Base-by-base conservation (phyloP, 768 basidiomycete genomes). In the Boletus tomentosulus region DNA sequence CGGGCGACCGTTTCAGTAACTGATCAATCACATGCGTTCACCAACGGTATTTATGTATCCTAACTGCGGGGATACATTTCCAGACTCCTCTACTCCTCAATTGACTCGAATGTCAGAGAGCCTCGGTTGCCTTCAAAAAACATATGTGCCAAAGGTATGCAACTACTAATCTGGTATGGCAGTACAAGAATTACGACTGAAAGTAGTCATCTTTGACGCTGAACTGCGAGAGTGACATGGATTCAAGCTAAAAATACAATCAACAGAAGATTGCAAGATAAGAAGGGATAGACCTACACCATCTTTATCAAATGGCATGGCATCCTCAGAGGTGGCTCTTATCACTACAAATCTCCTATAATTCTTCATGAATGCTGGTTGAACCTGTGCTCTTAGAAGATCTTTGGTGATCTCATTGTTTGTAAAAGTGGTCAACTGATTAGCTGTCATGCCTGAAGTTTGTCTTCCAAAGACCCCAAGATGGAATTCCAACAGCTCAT, bases 281-380 rank as follows among this genome's bases (percentile, higher is more conserved):
- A 41, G 22, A 2, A 44, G 31, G 1, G 1, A 53, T 46, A 45
- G 25, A 25, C 83, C 51, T 63, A 87, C 86, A 54, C 79, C 83
- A 54, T 73, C 65, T 44, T 63, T 66, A 42, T 74, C 65, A 51
- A 50, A 57, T 48, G 60, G 51, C 38, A 62, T 54, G 30, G 56
- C 53, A 11, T 51, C 56, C 57, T 78, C 72, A 33, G 63, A 66
- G 42, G 69, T 62, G 46, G 73, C 71, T 60, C 65, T 76, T 35
- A 91, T 69, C 1, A 87, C 75, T 11, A 87, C 81, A 67, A 80
- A 90, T 27, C 89, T 80, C 27, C 89, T 79, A 62, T 84, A 83
- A 30, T 73, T 62, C 45, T 75, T 69, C 79, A 86, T 83, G 34
- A 89, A 72, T 24, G 61, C 67, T n/a, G 84, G 86, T 55, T 89